Evolutionary conservation across 2,329 filamentous ascomycete species (phyloP).

Genomic region (Trichoderma oligosporum): DNA sequence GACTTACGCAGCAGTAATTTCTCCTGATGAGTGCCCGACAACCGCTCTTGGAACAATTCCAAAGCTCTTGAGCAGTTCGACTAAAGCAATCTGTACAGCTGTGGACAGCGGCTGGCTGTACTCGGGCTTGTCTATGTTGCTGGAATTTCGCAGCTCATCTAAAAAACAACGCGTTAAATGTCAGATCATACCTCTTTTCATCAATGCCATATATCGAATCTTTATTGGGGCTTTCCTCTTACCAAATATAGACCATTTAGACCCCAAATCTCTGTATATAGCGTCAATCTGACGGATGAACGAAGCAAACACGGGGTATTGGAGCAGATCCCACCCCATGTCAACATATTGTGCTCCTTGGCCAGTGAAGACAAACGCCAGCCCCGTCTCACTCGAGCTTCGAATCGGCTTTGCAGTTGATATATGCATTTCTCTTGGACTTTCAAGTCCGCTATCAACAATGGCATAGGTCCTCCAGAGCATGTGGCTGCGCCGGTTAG

Average conservation of each 20-base stretch:
- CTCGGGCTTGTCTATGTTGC: conserved; percentile 16
- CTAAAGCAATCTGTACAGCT: conserved; percentile 38
- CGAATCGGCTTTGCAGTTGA: not conserved
- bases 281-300: conserved; percentile 22
- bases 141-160: conserved; percentile 8
- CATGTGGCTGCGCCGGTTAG: conserved; percentile 25
- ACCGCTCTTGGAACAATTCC: conserved; percentile 32
- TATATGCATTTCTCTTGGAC: not conserved
- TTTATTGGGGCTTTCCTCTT: too few species aligned
- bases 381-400: not conserved
- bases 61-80: conserved; percentile 34
- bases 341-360: conserved; percentile 31
- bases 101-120: conserved; percentile 35
- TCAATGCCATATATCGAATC: too few species aligned
- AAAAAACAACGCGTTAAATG: too few species aligned
- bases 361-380: conserved; percentile 31
- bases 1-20: conserved; percentile 40
- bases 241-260: conserved; percentile 11
- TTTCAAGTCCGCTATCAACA: not conserved
- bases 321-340: conserved; percentile 31
- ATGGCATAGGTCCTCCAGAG: conserved; percentile 11
- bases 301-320: conserved; percentile 30
- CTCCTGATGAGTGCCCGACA: conserved; percentile 40
- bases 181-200: too few species aligned
- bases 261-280: not conserved